Conservation (phyloP, 192 early-diverging fungal genomes). For the Podila epigama region DNA sequence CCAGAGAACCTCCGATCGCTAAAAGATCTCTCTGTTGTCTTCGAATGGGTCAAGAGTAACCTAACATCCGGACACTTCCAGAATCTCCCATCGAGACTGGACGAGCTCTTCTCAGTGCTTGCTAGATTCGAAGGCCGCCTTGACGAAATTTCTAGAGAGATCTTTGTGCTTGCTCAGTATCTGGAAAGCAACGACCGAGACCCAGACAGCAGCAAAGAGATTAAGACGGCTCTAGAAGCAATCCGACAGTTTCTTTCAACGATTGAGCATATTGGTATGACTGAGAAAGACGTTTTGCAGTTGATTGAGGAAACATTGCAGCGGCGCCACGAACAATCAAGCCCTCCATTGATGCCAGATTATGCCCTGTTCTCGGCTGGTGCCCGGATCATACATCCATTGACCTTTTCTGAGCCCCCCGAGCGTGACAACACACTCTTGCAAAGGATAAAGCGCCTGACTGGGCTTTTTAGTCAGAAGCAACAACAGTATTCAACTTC, state of each 20-base stretch:
- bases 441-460: no score
- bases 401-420: background rate
- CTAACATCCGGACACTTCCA: background rate
- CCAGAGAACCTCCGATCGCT: no score
- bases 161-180: background rate
- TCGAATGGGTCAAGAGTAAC: no score
- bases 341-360: background rate
- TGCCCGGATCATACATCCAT: background rate
- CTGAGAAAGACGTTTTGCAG: background rate
- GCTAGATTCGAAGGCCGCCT: background rate
- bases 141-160: background rate
- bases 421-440: no score
- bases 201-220: background rate
- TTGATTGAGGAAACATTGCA: background rate
- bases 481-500: conserved; percentile 2
- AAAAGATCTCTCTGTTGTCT: no score
- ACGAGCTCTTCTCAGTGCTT: background rate
- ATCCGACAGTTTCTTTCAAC: background rate
- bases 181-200: background rate
- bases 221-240: background rate
- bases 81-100: background rate
- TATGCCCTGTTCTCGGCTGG: background rate
- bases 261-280: background rate
- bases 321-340: background rate
- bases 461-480: no score